Conservation (phyloP, 352 stramenopile genomes). For the Phytopythium ostracodes region DNA sequence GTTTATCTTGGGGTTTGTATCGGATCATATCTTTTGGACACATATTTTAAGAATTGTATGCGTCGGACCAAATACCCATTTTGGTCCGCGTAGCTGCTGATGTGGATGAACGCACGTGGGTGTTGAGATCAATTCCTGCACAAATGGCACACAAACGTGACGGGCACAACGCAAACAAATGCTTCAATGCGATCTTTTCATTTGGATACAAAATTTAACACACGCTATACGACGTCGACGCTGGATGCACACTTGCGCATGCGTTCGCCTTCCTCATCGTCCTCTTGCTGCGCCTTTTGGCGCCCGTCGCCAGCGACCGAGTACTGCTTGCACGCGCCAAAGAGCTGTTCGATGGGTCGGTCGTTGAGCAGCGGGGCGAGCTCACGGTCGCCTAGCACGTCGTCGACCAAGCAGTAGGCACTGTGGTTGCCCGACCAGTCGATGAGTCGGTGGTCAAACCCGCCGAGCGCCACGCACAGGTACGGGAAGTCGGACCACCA, state of each 20-base stretch:
- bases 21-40: background rate
- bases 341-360: constrained; percentile 46
- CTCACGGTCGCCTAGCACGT: constrained; percentile 46
- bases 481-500: constrained; percentile 70
- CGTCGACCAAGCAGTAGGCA: constrained; percentile 59
- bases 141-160: no score
- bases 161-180: no score
- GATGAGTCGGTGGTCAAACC: constrained; percentile 53
- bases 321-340: constrained; percentile 64
- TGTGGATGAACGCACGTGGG: no score
- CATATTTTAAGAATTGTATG: background rate
- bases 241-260: constrained; percentile 5
- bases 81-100: background rate
- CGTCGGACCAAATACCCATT: background rate
- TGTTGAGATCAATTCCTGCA: no score
- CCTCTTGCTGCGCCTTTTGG: background rate
- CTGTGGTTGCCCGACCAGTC: constrained; percentile 53
- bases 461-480: constrained; percentile 45
- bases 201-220: background rate
- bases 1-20: background rate
- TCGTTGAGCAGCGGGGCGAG: constrained; percentile 32
- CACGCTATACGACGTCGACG: constrained; percentile 2
- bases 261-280: background rate
- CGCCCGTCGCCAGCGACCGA: background rate
- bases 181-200: no score